Evolutionary conservation across 2,329 filamentous ascomycete species (phyloP).

Genomic region (Paraphoma sp.): DNA sequence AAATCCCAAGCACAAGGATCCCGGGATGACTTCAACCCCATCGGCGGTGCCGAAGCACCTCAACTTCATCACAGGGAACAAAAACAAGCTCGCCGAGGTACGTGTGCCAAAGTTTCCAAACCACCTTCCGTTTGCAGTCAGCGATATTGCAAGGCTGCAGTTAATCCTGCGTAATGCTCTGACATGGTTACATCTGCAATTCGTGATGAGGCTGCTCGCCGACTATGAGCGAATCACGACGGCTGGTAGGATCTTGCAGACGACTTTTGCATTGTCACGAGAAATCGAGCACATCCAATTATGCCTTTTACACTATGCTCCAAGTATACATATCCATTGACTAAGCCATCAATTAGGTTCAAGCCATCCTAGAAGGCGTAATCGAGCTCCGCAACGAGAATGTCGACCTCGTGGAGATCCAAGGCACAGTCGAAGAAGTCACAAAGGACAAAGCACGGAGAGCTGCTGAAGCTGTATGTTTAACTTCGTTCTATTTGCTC

Average conservation of each 20-base stretch:
- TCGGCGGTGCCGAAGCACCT: slow-evolving; percentile 57
- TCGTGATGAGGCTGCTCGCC: not conserved
- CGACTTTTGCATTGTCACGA: too few species aligned
- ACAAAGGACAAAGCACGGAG: slow-evolving; percentile 84
- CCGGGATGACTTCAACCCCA: slow-evolving; percentile 19
- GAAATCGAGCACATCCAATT: too few species aligned
- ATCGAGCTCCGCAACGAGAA: slow-evolving; percentile 77
- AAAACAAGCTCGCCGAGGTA: slow-evolving; percentile 84
- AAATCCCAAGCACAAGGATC: not conserved
- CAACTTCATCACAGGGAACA: slow-evolving; percentile 97
- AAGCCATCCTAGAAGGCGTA: slow-evolving; percentile 76
- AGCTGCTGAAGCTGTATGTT: slow-evolving; percentile 76
- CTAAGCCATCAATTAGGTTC: slow-evolving; percentile 57
- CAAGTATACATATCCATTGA: not conserved
- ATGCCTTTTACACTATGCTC: too few species aligned
- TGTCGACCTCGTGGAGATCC: slow-evolving; percentile 86
- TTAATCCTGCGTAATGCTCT: too few species aligned
- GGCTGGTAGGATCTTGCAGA: too few species aligned
- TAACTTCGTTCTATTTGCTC: too few species aligned
- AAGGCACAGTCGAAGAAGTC: slow-evolving; percentile 91
- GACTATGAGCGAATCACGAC: too few species aligned
- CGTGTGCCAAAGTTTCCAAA: not conserved
- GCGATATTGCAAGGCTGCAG: not conserved
- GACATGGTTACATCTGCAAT: not conserved
- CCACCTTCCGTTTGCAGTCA: not conserved